These are phyloP conservation scores for Rhizopogon vesiculosus DNA, from an alignment of 768 basidiomycete genomes.

Conservation along the genomic window DNA sequence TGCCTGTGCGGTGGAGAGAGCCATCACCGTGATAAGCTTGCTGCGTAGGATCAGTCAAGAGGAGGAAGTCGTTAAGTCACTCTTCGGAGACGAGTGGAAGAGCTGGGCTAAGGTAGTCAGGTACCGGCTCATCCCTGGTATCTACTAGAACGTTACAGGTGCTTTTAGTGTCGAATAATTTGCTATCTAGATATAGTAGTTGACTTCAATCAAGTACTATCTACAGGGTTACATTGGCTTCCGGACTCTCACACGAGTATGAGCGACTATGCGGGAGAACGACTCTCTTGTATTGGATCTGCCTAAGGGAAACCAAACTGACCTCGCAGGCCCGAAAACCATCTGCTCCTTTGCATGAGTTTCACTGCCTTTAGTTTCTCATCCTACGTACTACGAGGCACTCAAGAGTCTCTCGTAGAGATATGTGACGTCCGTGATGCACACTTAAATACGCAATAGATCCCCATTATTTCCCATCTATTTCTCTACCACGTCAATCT, in stretches of 20 bases:
- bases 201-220: not conserved
- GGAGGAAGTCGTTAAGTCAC: constrained; percentile 23
- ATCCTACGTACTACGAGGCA: too few species aligned
- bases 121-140: constrained; percentile 28
- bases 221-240: too few species aligned
- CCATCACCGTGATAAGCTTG: constrained; percentile 1
- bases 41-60: constrained; percentile 14
- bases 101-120: constrained; percentile 24
- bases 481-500: not conserved
- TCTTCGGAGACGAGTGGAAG: constrained; percentile 31
- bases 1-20: not conserved
- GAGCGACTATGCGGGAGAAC: too few species aligned
- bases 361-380: not conserved
- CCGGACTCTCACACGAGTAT: too few species aligned
- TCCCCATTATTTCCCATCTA: not conserved
- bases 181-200: not conserved
- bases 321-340: too few species aligned
- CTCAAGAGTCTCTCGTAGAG: not conserved
- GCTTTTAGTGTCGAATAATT: not conserved
- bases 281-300: too few species aligned
- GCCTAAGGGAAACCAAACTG: too few species aligned
- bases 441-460: not conserved
- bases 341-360: too few species aligned
- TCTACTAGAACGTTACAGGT: constrained; percentile 17
- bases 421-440: not conserved